These are phyloP conservation scores for Sugiyamaella japonica DNA, from an alignment of 1,139 yeast species.

Conservation along the genomic window DNA sequence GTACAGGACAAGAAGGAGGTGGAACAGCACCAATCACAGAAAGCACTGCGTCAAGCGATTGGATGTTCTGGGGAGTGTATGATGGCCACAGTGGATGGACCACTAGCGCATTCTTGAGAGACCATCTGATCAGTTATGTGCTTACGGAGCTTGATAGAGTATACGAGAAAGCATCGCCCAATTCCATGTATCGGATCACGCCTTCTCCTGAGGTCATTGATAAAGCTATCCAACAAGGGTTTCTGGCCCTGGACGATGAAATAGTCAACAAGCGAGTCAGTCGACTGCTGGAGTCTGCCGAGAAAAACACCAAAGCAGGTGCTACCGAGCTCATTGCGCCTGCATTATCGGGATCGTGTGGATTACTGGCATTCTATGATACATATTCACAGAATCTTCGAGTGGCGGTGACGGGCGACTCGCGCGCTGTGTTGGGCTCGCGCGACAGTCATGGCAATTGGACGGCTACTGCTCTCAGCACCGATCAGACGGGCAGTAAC, in stretches of 20 bases:
- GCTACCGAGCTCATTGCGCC: slow-evolving; percentile 84
- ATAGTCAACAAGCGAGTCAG: slow-evolving; percentile 76
- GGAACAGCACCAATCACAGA: neutral
- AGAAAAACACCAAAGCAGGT: slow-evolving; percentile 53
- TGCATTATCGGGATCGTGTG: slow-evolving; percentile 95
- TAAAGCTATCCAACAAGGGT: slow-evolving; percentile 78
- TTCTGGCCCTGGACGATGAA: slow-evolving; percentile 79
- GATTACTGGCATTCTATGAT: slow-evolving; percentile 82
- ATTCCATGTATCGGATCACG: slow-evolving; percentile 46
- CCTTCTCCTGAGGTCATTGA: slow-evolving; percentile 73
- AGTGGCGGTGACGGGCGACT: slow-evolving; percentile 96
- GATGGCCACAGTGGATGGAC: slow-evolving; percentile 99
- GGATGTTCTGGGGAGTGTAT: slow-evolving; percentile 94
- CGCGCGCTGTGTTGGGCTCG: slow-evolving; percentile 86
- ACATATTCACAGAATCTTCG: slow-evolving; percentile 67
- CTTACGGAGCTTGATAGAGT: slow-evolving; percentile 73
- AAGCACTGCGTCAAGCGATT: slow-evolving; percentile 57
- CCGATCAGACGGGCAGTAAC: slow-evolving; percentile 94
- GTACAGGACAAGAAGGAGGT: neutral
- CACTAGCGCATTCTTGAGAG: slow-evolving; percentile 81
- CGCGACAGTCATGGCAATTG: slow-evolving; percentile 63
- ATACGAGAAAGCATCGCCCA: slow-evolving; percentile 47
- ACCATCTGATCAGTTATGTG: slow-evolving; percentile 71
- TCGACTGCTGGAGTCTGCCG: slow-evolving; percentile 58
- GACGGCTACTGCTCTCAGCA: slow-evolving; percentile 83